Evolutionary conservation across 306 rosid genomes (phyloP).

Genomic region (Cajanus cajan): DNA sequence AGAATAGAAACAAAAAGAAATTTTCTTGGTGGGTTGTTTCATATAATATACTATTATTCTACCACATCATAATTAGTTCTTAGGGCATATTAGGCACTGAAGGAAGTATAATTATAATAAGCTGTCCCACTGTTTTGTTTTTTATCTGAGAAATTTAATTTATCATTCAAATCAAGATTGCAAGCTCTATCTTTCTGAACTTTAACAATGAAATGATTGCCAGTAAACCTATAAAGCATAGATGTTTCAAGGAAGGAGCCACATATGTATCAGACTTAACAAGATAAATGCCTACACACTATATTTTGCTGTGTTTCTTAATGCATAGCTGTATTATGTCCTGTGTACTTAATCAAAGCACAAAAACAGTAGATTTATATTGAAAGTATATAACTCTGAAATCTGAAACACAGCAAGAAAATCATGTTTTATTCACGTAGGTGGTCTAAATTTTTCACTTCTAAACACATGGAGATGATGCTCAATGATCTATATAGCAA

Average conservation of each 20-base stretch:
- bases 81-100: not conserved
- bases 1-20: not conserved
- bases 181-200: not conserved
- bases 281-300: not conserved
- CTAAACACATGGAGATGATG: slow-evolving; percentile 8
- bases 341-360: not conserved
- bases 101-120: not conserved
- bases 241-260: not conserved
- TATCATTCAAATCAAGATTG: not conserved
- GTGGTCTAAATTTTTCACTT: not conserved
- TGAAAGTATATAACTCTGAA: not conserved
- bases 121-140: not conserved
- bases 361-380: not conserved
- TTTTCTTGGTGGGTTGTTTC: not conserved
- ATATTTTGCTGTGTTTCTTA: not conserved
- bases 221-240: not conserved
- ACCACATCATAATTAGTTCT: not conserved
- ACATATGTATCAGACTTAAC: not conserved
- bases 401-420: not conserved
- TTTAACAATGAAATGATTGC: not conserved
- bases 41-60: not conserved
- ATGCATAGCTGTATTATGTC: not conserved
- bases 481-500: not conserved
- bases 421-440: not conserved
- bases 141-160: not conserved